A percentile compares a stretch with the other conserved stretches of the same genome.
Evolutionary conservation across 345 rosid species (phyloP).

Genomic region (Eucalyptus cloeziana): DNA sequence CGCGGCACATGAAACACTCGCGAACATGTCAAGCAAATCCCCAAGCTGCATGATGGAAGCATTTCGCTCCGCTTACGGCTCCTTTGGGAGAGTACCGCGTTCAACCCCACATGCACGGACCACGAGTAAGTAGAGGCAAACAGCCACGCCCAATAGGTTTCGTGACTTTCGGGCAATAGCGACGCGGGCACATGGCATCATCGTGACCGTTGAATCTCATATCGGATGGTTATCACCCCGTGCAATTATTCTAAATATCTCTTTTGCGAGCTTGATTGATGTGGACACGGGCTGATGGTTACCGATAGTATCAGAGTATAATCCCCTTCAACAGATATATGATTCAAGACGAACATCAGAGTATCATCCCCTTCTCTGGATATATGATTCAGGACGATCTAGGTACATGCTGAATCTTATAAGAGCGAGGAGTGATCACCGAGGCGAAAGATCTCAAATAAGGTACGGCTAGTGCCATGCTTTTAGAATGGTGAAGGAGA

Average conservation of each 20-base stretch:
- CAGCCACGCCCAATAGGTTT: neutral
- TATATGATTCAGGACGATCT: accelerated
- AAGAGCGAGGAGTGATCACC: neutral
- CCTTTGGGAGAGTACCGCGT: neutral
- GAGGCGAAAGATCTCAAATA: accelerated
- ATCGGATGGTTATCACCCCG: neutral
- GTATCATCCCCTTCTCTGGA: neutral
- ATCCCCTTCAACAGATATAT: neutral
- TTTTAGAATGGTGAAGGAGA: neutral
- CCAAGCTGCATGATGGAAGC: neutral
- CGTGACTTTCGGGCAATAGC: neutral
- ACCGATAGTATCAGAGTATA: accelerated
- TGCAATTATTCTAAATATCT: neutral
- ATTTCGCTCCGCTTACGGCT: neutral
- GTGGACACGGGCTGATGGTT: neutral
- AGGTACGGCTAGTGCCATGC: accelerated
- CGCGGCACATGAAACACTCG: neutral
- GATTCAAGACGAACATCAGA: accelerated
- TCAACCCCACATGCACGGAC: neutral
- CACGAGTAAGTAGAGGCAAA: neutral
- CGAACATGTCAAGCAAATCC: neutral
- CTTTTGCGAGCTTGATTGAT: neutral
- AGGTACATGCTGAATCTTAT: neutral
- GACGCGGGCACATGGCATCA: neutral
- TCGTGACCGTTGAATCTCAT: neutral